These are phyloP conservation scores for Eucalyptus pauciflora DNA, from an alignment of 345 rosid species.

Conservation along the genomic window DNA sequence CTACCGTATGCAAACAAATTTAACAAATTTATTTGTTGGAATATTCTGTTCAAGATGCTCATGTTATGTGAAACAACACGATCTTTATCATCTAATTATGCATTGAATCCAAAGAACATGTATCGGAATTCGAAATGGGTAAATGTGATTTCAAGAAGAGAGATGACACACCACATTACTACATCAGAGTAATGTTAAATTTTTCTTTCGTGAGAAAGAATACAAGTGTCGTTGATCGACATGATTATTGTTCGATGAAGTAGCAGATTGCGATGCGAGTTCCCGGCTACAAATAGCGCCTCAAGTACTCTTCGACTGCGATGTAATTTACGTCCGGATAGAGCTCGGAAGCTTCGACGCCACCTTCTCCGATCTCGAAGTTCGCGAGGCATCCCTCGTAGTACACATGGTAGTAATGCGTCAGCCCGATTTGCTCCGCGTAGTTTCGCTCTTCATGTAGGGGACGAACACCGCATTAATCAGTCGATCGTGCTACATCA, in stretches of 20 bases:
- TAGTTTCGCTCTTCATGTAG: background rate
- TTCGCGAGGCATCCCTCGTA: slow-evolving; percentile 51
- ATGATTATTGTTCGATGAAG: background rate
- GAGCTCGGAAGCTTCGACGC: slow-evolving; percentile 28
- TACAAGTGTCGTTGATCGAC: background rate
- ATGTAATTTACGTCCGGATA: slow-evolving; percentile 31
- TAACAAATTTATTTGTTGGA: background rate
- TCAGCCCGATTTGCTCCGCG: slow-evolving; percentile 30
- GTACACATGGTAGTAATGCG: slow-evolving; percentile 45
- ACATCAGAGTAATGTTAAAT: background rate
- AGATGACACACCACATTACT: background rate
- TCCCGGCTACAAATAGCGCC: slow-evolving; percentile 11
- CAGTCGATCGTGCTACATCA: background rate
- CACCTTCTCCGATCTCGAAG: slow-evolving; percentile 32
- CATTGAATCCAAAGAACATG: background rate
- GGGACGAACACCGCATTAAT: background rate
- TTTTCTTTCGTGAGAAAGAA: background rate
- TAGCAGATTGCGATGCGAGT: background rate
- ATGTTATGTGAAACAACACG: background rate
- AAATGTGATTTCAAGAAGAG: background rate
- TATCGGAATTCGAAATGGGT: background rate
- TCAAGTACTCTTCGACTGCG: slow-evolving; percentile 23
- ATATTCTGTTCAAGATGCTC: background rate
- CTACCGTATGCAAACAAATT: background rate
- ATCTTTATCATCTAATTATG: background rate